Conservation (phyloP, 257 asterid genomes). For the Solanum boliviense region DNA sequence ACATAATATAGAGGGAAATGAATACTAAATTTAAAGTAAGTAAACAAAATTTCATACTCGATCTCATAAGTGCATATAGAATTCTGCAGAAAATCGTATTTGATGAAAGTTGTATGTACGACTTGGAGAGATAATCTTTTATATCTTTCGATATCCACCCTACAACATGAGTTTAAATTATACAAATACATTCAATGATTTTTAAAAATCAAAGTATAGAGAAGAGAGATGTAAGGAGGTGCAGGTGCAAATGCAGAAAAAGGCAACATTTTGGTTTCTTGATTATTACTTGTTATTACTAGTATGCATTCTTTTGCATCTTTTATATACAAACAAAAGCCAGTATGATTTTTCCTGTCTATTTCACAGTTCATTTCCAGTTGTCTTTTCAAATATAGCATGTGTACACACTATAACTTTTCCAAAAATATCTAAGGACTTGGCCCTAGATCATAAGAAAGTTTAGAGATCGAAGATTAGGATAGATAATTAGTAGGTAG, state of each 20-base stretch:
- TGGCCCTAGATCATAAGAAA: background rate
- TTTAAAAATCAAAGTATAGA: background rate
- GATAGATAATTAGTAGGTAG: background rate
- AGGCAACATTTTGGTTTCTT: conserved; percentile 17
- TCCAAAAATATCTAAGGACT: background rate
- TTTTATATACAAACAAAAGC: background rate
- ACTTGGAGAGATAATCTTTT: too few species aligned
- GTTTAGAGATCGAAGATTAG: background rate
- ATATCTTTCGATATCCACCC: background rate
- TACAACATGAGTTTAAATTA: background rate
- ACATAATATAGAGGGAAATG: background rate
- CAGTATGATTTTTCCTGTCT: background rate
- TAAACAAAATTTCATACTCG: background rate
- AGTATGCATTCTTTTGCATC: background rate
- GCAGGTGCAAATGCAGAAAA: conserved; percentile 36
- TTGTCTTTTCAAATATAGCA: background rate
- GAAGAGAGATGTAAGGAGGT: conserved; percentile 3
- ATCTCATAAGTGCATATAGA: background rate
- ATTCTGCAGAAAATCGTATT: background rate
- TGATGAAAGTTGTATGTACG: background rate
- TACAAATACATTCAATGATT: background rate
- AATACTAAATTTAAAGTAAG: background rate
- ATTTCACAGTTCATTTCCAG: background rate
- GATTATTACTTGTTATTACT: background rate
- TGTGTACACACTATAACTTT: background rate